Percentiles rank a stretch among this genome's conserved stretches.
Evolutionary conservation across 164 flowering plant species (phyloP).

Genomic region (Vitis riparia): DNA sequence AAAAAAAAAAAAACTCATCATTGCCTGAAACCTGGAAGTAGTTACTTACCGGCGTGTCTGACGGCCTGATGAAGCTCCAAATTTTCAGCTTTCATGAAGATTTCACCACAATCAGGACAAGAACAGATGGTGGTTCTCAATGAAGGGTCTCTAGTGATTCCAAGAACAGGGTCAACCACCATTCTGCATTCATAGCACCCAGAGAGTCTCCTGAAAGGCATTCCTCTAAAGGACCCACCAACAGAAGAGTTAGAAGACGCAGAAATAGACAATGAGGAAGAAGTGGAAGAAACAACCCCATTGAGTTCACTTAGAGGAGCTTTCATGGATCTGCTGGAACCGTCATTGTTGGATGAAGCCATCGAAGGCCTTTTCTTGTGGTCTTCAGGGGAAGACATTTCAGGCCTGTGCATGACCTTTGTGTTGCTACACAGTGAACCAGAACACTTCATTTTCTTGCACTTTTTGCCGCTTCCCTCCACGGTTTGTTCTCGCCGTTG

Average conservation of each 20-base stretch:
- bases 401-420: conserved; percentile 73
- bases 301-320: conserved; percentile 39
- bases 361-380: conserved; percentile 43
- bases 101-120: conserved; percentile 81
- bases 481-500: conserved; percentile 16
- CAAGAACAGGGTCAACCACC: conserved; percentile 84
- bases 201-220: conserved; percentile 70
- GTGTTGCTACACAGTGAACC: conserved; percentile 85
- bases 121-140: conserved; percentile 55
- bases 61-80: conserved; percentile 87
- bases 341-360: conserved; percentile 15
- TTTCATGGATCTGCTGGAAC: conserved; percentile 49
- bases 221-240: conserved; percentile 59
- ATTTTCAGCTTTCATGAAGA: conserved; percentile 71
- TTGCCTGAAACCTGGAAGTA: too few relatives aligned
- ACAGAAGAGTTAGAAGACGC: conserved; percentile 29
- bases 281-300: conserved; percentile 28
- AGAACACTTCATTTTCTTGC: conserved; percentile 71
- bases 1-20: too few relatives aligned
- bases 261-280: conserved; percentile 29
- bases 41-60: conserved; percentile 75
- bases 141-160: conserved; percentile 62
- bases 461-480: conserved; percentile 38
- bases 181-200: conserved; percentile 92
- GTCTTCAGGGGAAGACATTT: conserved; percentile 43